A percentile compares a stretch with the other conserved stretches of the same genome.
Evolutionary conservation across 2,329 filamentous ascomycete genomes (phyloP).

Genomic region (Microsporum ferrugineum): DNA sequence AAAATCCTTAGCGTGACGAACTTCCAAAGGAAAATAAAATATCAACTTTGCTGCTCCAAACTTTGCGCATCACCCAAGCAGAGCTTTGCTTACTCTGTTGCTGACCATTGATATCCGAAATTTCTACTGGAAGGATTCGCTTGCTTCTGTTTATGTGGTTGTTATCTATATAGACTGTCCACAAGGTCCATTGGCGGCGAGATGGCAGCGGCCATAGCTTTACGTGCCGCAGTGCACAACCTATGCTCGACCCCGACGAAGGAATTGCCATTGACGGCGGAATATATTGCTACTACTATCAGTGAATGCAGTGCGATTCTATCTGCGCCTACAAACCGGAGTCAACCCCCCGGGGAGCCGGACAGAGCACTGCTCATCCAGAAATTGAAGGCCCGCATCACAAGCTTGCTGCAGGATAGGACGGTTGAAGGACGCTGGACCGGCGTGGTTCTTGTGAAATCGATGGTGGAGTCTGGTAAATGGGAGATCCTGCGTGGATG

Average conservation of each 20-base stretch:
- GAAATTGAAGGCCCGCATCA: slow-evolving; percentile 68
- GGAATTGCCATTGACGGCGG: slow-evolving; percentile 62
- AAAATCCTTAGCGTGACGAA: not conserved
- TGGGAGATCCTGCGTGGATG: slow-evolving; percentile 67
- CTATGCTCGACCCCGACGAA: slow-evolving; percentile 60
- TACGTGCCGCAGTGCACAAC: slow-evolving; percentile 36
- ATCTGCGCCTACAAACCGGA: slow-evolving; percentile 48
- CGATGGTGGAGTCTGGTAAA: slow-evolving; percentile 68
- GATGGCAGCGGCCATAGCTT: slow-evolving; percentile 25
- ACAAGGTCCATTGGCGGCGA: not conserved
- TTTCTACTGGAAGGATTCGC: no score
- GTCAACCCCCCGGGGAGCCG: slow-evolving; percentile 50
- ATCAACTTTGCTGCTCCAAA: no score
- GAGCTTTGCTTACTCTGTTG: not conserved
- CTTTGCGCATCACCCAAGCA: not conserved
- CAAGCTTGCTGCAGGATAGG: slow-evolving; percentile 65
- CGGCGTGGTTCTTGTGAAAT: slow-evolving; percentile 67
- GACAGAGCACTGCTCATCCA: slow-evolving; percentile 60
- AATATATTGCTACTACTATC: slow-evolving; percentile 51
- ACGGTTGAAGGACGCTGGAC: slow-evolving; percentile 64
- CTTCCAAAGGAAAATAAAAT: slow-evolving; percentile 5
- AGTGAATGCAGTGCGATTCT: slow-evolving; percentile 48
- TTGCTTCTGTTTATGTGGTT: not conserved
- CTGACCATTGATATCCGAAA: not conserved
- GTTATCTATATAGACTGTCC: not conserved